These are phyloP conservation scores for Trichophyton verrucosum DNA, from an alignment of 2,329 filamentous ascomycete genomes.

Conservation along the genomic window DNA sequence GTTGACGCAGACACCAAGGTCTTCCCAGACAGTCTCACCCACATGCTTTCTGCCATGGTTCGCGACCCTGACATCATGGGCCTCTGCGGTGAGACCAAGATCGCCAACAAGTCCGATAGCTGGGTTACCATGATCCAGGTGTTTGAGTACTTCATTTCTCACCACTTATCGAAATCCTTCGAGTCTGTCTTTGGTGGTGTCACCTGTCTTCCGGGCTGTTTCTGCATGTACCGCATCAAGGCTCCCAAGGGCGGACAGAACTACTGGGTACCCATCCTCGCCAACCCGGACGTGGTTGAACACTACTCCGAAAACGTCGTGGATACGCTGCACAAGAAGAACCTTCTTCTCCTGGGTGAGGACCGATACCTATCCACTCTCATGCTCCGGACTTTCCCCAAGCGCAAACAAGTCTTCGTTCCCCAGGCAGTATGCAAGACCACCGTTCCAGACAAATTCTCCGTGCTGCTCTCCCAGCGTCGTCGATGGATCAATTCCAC, in stretches of 20 bases:
- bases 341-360: constrained; percentile 78
- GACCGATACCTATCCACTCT: constrained; percentile 92
- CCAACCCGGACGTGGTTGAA: constrained; percentile 96
- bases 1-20: constrained; percentile 99
- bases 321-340: constrained; percentile 96
- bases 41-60: constrained; percentile 99
- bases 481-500: constrained; percentile 99
- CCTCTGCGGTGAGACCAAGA: constrained; percentile 96
- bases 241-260: constrained; percentile 96
- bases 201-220: constrained; percentile 94
- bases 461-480: constrained; percentile 82
- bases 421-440: constrained; percentile 99
- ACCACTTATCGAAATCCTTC: constrained; percentile 92
- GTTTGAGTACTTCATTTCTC: constrained; percentile 97
- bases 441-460: constrained; percentile 85
- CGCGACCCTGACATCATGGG: constrained; percentile 99
- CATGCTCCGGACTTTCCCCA: constrained; percentile 97
- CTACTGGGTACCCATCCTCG: constrained; percentile 98
- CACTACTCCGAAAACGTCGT: constrained; percentile 99
- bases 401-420: constrained; percentile 96
- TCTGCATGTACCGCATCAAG: constrained; percentile 99
- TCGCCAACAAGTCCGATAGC: constrained; percentile 88
- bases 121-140: constrained; percentile 99
- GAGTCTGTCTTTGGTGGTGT: constrained; percentile 98
- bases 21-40: constrained; percentile 93